Conservation (phyloP, 2,329 filamentous ascomycete species). For the Phialemonium atrogriseum region DNA sequence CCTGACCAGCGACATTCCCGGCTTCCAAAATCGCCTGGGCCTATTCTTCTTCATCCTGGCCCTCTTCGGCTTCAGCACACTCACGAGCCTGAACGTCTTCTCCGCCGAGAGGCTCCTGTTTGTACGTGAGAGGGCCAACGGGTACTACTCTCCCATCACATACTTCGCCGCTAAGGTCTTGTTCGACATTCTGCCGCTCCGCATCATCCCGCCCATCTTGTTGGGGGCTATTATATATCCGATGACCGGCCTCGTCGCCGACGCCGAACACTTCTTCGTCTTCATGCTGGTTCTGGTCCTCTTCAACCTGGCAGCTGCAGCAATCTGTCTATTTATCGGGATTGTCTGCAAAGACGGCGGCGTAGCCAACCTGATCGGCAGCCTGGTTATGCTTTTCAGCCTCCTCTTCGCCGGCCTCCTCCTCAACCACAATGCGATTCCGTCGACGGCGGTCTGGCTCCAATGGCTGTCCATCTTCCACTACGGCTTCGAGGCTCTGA, state of each 20-base stretch:
- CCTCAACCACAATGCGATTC: slow-evolving; percentile 90
- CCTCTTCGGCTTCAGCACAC: slow-evolving; percentile 91
- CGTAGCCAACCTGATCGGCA: slow-evolving; percentile 88
- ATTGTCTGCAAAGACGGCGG: slow-evolving; percentile 88
- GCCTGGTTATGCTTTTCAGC: slow-evolving; percentile 95
- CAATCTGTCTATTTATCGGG: slow-evolving; percentile 91
- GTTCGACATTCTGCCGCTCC: slow-evolving; percentile 94
- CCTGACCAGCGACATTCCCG: slow-evolving; percentile 88
- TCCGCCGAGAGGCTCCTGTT: slow-evolving; percentile 85
- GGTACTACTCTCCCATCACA: slow-evolving; percentile 88
- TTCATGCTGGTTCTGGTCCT: slow-evolving; percentile 89
- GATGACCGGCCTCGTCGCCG: slow-evolving; percentile 87
- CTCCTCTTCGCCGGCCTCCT: slow-evolving; percentile 89
- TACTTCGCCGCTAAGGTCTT: slow-evolving; percentile 95
- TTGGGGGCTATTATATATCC: slow-evolving; percentile 96
- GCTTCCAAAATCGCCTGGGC: slow-evolving; percentile 94
- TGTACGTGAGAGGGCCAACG: slow-evolving; percentile 87
- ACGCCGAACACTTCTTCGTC: slow-evolving; percentile 75
- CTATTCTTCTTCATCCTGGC: slow-evolving; percentile 97
- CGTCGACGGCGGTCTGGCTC: slow-evolving; percentile 76
- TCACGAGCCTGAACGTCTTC: slow-evolving; percentile 91
- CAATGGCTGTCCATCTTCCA: slow-evolving; percentile 96
- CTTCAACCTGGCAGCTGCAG: slow-evolving; percentile 90
- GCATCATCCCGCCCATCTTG: slow-evolving; percentile 87
- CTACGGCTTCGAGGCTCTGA: slow-evolving; percentile 91